These are phyloP conservation scores for Thyridium curvatum DNA, from an alignment of 2,329 filamentous ascomycete species.

Conservation along the genomic window DNA sequence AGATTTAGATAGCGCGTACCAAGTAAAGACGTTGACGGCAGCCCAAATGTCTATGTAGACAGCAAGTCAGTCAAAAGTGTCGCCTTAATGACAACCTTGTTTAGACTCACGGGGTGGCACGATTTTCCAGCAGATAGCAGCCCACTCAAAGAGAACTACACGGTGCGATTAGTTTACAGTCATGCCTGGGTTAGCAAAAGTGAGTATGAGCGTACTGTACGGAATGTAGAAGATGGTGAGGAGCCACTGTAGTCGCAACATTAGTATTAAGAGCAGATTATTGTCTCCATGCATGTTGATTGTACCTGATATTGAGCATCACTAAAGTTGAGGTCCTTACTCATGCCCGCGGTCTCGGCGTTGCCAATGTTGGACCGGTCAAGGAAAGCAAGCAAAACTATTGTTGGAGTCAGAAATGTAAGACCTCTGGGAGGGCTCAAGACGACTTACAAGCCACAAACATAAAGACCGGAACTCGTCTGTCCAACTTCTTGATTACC, in stretches of 20 bases:
- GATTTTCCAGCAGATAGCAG: slow-evolving; percentile 34
- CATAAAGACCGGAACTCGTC: slow-evolving; percentile 21
- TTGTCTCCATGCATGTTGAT: slow-evolving; percentile 2
- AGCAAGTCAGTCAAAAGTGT: not conserved
- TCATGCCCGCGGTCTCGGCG: slow-evolving; percentile 28
- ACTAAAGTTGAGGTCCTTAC: slow-evolving; percentile 25
- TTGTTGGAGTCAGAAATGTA: not conserved
- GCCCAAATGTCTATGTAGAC: slow-evolving; percentile 19
- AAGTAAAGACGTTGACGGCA: slow-evolving; percentile 14
- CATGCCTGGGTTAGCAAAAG: not conserved
- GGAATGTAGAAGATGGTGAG: slow-evolving; percentile 39
- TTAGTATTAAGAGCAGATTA: not conserved
- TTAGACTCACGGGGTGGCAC: slow-evolving; percentile 26
- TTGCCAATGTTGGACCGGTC: slow-evolving; percentile 34
- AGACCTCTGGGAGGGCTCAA: not conserved
- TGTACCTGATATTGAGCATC: slow-evolving; percentile 29
- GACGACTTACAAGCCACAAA: slow-evolving; percentile 19
- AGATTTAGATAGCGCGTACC: slow-evolving; percentile 5
- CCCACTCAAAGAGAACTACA: slow-evolving; percentile 31
- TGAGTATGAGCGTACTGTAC: slow-evolving; percentile 22
- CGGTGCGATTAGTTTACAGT: not conserved
- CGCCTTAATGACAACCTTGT: not conserved
- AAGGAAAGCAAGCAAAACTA: slow-evolving; percentile 23
- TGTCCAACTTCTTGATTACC: slow-evolving; percentile 26
- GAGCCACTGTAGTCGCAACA: slow-evolving; percentile 23